phyloP scores from a whole-genome alignment of 495 filamentous ascomycete genomes.

The Chaetomium fimeti region DNA sequence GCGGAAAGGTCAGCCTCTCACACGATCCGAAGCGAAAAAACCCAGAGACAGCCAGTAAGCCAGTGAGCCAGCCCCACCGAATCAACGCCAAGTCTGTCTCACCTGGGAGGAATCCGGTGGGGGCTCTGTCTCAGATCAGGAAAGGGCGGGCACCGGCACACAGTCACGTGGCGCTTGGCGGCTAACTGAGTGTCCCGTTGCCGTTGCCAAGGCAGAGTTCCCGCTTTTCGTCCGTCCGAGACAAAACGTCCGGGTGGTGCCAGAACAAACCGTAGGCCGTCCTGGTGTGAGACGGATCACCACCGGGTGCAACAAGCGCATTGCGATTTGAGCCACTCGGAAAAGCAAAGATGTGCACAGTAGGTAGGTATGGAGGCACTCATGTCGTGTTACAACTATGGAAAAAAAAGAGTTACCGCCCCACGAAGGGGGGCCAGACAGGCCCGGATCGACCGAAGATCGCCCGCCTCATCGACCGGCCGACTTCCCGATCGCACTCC shows the following conservation, averaged over 20 bases:
- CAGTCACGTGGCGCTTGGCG: slow-evolving; percentile 17
- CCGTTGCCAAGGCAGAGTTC: neutral
- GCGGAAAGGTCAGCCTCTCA: neutral
- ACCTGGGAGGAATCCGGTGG: neutral
- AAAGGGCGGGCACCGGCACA: neutral
- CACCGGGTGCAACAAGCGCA: neutral
- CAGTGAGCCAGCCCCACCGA: neutral
- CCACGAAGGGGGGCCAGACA: too few species aligned
- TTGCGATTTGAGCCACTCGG: neutral
- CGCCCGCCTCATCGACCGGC: too few species aligned
- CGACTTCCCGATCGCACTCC: too few species aligned
- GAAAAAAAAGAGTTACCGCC: neutral
- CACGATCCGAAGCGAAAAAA: neutral
- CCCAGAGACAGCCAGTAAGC: neutral
- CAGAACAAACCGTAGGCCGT: neutral
- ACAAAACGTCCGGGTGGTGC: slow-evolving; percentile 1
- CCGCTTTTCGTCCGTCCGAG: neutral
- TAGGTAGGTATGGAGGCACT: neutral
- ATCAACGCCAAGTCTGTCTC: neutral
- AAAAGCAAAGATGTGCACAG: neutral
- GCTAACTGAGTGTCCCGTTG: neutral
- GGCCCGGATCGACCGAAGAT: neutral
- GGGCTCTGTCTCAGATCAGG: neutral
- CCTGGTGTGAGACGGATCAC: neutral
- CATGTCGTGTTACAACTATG: neutral